Base-by-base conservation (phyloP, 495 filamentous ascomycete genomes). In the Darksidea phi region DNA sequence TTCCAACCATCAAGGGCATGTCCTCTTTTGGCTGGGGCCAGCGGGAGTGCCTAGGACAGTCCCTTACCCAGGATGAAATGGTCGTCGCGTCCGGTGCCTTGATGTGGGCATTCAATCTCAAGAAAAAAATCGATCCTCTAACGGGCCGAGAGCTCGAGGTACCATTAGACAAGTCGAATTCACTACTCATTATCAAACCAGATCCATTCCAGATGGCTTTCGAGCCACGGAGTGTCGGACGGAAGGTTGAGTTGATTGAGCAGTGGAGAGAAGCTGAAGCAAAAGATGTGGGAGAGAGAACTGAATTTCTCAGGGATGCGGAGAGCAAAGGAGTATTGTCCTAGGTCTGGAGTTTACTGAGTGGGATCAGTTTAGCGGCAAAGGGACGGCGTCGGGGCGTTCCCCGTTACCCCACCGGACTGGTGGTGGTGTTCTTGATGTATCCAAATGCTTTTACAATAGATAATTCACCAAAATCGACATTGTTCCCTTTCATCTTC, bases 141-240 rank as follows among this genome's bases (percentile, higher is more conserved):
- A 80, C 80, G 55, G 81, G 69, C 0, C 12, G 79, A 23, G 71
- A 78, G 66, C 82, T 84, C 12, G 67, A 70, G 11, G 58, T 72
- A 5, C 67, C 68, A 0, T 34, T 67, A n/a, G 32, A 66, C 50
- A 72, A 72, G 59, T 68, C 63, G 6, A 74, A 70, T 49, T 70
- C 64, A 0, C 64, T 74, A 1, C 67, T 74, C 23, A 72, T 74
- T 50, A 64, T 71, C 68, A 72, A 74, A 67, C 72, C 72, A 3
- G 70, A 74, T 56, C 63, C 70, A 15, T 74, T 68, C 53, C 54
- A 72, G 53, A 70, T 74, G 70, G 61, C 61, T 10, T 71, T 72
- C 42, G 64, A 74, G 64, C 58, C 65, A n/a, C 48, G 72, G 26
- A 71, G 61, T 52, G 64, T 26, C 23, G 32, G 1, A 5, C 52